Base-by-base conservation (phyloP, 495 filamentous ascomycete species). In the Aspergillus egyptiacus region DNA sequence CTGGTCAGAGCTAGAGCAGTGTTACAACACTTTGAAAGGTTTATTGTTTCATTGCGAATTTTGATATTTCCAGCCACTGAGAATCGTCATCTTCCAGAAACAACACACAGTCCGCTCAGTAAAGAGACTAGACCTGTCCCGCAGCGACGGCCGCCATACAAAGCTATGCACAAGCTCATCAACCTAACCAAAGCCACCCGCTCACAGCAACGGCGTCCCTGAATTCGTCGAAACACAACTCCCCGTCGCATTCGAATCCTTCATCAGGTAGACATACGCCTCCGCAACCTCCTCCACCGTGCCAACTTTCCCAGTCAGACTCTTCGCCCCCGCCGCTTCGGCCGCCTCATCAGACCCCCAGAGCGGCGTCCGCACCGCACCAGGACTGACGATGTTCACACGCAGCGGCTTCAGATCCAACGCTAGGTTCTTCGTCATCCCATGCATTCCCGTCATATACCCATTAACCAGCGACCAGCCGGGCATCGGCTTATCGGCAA, bases 221-320 rank as follows among this genome's bases (percentile, higher is more conserved):
- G 25, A 27, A 27, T 27, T 27, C 25, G 25, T 27, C 5, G 5
- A 5, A 27, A 27, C 10, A 27, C 25, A 27, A 27, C 5, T 10
- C 25, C 77, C 80, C 5, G 76, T 80, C 11, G 62, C 64, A 63
- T 75, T 75, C 18, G 53, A 54, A 60, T 85, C 81, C 62, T 72
- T 76, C 78, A 85, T 76, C n/a, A 78, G 58, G 59, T 77, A 85
- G 28, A 85, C 46, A 67, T 85, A 88, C 24, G 77, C 76, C 70
- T 86, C 81, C 2, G 80, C 83, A 10, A 81, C 69, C 62, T 85
- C 81, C 60, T 80, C 75, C n/a, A 73, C 66, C 30, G 41, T 56
- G 0, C 69, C 84, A 5, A 78, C 55, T 48, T 64, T 65, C 2
- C 72, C 74, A 6, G 13, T 6, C 6, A 33, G 31, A 3, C 6